These are phyloP conservation scores for Candida corydali DNA, from an alignment of 805 yeast species.

Conservation along the genomic window DNA sequence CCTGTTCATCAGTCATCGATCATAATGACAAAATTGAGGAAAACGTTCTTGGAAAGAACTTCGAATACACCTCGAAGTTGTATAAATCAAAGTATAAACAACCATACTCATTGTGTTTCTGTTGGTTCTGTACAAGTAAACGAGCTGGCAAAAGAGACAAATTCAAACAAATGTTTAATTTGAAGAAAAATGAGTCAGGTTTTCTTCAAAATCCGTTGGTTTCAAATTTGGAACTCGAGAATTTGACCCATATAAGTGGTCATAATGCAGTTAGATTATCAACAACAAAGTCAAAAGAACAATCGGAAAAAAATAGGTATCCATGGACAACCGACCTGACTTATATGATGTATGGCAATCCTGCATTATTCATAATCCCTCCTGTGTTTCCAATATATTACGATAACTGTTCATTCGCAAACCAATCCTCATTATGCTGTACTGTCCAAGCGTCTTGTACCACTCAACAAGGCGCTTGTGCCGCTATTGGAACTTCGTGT, in stretches of 20 bases:
- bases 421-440: conserved; percentile 4
- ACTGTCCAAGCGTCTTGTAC: conserved; percentile 3
- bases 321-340: conserved; percentile 6
- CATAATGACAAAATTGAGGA: conserved; percentile 24
- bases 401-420: not conserved
- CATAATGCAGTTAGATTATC: conserved; percentile 13
- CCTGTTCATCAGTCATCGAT: conserved; percentile 12
- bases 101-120: conserved; percentile 18
- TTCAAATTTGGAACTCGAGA: conserved; percentile 6
- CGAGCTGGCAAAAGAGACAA: conserved; percentile 5
- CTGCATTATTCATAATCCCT: conserved; percentile 7
- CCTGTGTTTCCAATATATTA: conserved; percentile 7
- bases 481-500: not conserved
- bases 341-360: not conserved
- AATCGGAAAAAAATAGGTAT: conserved; percentile 3
- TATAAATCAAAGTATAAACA: conserved; percentile 13
- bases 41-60: conserved; percentile 13
- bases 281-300: conserved; percentile 3
- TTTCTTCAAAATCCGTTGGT: conserved; percentile 7
- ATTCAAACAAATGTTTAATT: conserved; percentile 3
- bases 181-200: not conserved
- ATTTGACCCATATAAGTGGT: conserved; percentile 13
- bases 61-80: conserved; percentile 14
- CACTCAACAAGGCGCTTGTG: not conserved
- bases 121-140: conserved; percentile 14